These are phyloP conservation scores for Yamadazyma sp. DNA, from an alignment of 805 yeast species.

Conservation along the genomic window DNA sequence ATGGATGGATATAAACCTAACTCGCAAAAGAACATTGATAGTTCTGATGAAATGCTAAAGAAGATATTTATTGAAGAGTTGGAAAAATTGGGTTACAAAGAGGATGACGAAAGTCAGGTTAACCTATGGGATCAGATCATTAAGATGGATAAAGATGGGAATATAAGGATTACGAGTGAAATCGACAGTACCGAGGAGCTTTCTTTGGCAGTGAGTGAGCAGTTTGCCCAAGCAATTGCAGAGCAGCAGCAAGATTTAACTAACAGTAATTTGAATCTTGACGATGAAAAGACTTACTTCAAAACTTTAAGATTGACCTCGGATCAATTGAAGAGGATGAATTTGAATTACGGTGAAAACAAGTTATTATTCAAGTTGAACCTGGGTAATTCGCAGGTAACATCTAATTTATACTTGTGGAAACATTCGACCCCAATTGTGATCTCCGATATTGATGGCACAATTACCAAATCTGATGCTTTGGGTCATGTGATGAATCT, in stretches of 20 bases:
- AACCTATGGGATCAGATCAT: slow-evolving; percentile 39
- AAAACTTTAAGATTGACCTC: slow-evolving; percentile 89
- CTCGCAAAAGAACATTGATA: slow-evolving; percentile 65
- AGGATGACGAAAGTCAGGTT: slow-evolving; percentile 16
- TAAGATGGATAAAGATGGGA: slow-evolving; percentile 63
- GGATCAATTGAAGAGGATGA: slow-evolving; percentile 76
- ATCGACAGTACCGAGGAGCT: slow-evolving; percentile 34
- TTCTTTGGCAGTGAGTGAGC: slow-evolving; percentile 12
- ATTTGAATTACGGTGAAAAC: slow-evolving; percentile 77
- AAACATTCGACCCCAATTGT: slow-evolving; percentile 82
- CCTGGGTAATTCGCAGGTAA: slow-evolving; percentile 75
- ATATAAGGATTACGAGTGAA: slow-evolving; percentile 51
- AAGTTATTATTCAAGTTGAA: slow-evolving; percentile 76
- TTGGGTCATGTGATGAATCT: slow-evolving; percentile 92
- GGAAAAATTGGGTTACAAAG: slow-evolving; percentile 20
- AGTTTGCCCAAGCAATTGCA: slow-evolving; percentile 20
- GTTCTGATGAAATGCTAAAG: slow-evolving; percentile 72
- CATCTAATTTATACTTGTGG: slow-evolving; percentile 81
- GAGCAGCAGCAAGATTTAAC: slow-evolving; percentile 17
- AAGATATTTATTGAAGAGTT: slow-evolving; percentile 77
- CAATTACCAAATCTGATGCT: slow-evolving; percentile 97
- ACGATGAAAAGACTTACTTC: slow-evolving; percentile 51
- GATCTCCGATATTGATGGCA: slow-evolving; percentile 96
- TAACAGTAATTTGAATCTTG: slow-evolving; percentile 12
- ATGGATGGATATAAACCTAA: slow-evolving; percentile 95